phyloP scores from a whole-genome alignment of 2,329 filamentous ascomycete genomes.

The Pseudogymnoascus sp. region DNA sequence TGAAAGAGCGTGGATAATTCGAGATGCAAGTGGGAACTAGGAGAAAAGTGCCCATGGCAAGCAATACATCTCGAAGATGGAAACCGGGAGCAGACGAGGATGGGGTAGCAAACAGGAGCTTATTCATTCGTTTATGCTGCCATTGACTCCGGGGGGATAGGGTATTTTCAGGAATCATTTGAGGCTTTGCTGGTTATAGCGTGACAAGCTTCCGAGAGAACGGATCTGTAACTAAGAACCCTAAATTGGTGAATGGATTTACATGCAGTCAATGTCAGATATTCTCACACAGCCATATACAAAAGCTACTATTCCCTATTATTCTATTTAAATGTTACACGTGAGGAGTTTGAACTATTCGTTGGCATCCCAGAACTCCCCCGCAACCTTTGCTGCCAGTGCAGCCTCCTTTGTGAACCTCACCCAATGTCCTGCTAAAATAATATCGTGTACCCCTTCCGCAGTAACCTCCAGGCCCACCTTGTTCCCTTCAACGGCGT shows the following conservation, averaged over 20 bases:
- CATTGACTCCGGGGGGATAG: background rate
- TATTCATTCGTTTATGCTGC: background rate
- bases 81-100: background rate
- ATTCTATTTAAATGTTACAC: background rate
- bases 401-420: slow-evolving; percentile 36
- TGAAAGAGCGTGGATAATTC: background rate
- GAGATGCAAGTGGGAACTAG: background rate
- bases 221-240: background rate
- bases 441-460: slow-evolving; percentile 39
- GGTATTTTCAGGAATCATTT: background rate
- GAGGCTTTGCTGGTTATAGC: background rate
- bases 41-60: background rate
- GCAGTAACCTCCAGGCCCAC: slow-evolving; percentile 36
- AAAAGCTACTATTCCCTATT: background rate
- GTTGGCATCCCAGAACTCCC: slow-evolving; percentile 3
- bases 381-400: slow-evolving; percentile 10
- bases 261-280: background rate
- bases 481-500: slow-evolving; percentile 32
- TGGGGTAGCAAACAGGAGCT: background rate
- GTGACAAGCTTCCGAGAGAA: background rate
- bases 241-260: background rate
- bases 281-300: background rate
- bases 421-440: slow-evolving; percentile 33
- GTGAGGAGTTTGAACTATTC: background rate
- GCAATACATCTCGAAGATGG: background rate